Conservation (phyloP, 192 early-diverging fungal species). For the Polychytrium aggregatum region DNA sequence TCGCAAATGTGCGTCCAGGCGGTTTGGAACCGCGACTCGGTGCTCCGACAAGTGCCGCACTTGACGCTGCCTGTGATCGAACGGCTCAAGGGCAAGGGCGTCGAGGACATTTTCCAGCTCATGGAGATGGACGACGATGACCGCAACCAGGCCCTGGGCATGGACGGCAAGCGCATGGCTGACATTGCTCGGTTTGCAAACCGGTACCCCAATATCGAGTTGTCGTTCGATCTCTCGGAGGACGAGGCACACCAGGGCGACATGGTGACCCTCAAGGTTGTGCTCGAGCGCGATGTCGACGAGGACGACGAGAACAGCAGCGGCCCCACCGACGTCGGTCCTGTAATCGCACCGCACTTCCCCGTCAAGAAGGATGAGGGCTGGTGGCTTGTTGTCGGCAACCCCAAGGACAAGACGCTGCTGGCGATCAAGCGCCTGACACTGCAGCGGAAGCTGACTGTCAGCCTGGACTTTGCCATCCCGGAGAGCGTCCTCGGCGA, state of each 20-base stretch:
- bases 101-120: conserved; percentile 85
- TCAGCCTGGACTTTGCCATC: conserved; percentile 78
- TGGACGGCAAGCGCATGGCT: conserved; percentile 53
- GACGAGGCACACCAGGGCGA: conserved; percentile 47
- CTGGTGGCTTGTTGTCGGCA: conserved; percentile 96
- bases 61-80: conserved; percentile 62
- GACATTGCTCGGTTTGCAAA: conserved; percentile 83
- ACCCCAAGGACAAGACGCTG: conserved; percentile 62
- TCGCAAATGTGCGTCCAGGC: conserved; percentile 97
- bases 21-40: conserved; percentile 87
- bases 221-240: conserved; percentile 56
- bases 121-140: conserved; percentile 88
- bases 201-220: conserved; percentile 86
- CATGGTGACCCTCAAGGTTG: conserved; percentile 52
- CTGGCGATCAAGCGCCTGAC: conserved; percentile 81
- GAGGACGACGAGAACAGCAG: conserved; percentile 43
- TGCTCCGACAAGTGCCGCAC: conserved; percentile 85
- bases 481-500: conserved; percentile 38
- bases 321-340: conserved; percentile 40
- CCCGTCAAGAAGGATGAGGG: conserved; percentile 80
- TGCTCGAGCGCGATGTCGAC: conserved; percentile 73
- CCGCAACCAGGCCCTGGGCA: conserved; percentile 48
- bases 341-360: conserved; percentile 88
- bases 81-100: conserved; percentile 52
- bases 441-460: conserved; percentile 43